phyloP scores from a whole-genome alignment of 2,329 filamentous ascomycete species.

The Hypoxylon sp. region DNA sequence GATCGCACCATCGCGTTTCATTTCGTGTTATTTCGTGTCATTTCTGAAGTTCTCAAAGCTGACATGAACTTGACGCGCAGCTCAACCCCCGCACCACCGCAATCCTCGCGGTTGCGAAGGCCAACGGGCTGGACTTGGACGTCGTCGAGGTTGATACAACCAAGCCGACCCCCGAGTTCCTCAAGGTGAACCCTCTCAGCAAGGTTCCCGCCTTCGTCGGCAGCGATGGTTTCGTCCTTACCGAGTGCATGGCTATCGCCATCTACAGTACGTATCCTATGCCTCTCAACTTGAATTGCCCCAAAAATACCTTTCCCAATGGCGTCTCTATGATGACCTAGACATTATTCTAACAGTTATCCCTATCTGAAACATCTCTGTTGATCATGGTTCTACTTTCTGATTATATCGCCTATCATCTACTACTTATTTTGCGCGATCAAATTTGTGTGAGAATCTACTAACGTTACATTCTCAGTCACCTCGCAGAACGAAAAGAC shows the following conservation, averaged over 20 bases:
- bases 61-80: slow-evolving; percentile 64
- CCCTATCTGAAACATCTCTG: slow-evolving; percentile 95
- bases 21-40: slow-evolving; percentile 37
- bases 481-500: slow-evolving; percentile 99
- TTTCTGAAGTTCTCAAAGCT: slow-evolving; percentile 41
- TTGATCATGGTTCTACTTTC: slow-evolving; percentile 91
- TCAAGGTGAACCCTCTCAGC: slow-evolving; percentile 87
- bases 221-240: slow-evolving; percentile 89
- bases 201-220: slow-evolving; percentile 95
- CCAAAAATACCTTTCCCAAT: slow-evolving; percentile 26
- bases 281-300: slow-evolving; percentile 36
- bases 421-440: slow-evolving; percentile 14
- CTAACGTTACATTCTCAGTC: slow-evolving; percentile 69
- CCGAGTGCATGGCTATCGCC: slow-evolving; percentile 93
- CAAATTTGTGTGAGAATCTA: slow-evolving; percentile 50
- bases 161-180: slow-evolving; percentile 81
- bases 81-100: slow-evolving; percentile 90
- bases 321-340: slow-evolving; percentile 74
- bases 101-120: slow-evolving; percentile 95
- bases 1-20: slow-evolving; percentile 34
- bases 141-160: slow-evolving; percentile 78
- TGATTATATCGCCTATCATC: slow-evolving; percentile 66
- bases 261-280: slow-evolving; percentile 87
- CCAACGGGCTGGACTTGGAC: slow-evolving; percentile 94
- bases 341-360: slow-evolving; percentile 91